Percentiles rank a stretch among this genome's conserved stretches.
Conservation (phyloP, 495 filamentous ascomycete genomes). For the Lindgomyces ingoldianus region DNA sequence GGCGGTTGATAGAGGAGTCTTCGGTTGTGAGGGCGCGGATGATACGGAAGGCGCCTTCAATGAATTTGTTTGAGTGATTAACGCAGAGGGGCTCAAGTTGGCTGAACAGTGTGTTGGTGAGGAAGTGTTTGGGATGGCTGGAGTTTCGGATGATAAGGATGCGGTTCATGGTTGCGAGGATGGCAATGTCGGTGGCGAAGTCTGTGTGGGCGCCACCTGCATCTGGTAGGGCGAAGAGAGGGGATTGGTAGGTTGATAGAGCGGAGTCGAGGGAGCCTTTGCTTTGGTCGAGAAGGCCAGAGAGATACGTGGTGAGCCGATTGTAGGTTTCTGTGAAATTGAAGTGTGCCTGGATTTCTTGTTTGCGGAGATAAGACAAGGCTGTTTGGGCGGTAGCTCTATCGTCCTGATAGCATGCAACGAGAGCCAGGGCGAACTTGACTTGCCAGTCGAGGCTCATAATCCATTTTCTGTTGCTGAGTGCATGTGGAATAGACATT, state of each 20-base stretch:
- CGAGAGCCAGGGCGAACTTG: constrained; percentile 61
- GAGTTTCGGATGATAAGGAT: constrained; percentile 78
- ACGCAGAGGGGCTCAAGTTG: constrained; percentile 67
- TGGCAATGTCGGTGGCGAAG: constrained; percentile 68
- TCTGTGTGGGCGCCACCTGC: constrained; percentile 46
- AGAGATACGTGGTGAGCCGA: constrained; percentile 63
- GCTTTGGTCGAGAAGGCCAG: constrained; percentile 76
- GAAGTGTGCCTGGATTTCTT: constrained; percentile 42
- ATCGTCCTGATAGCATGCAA: constrained; percentile 62
- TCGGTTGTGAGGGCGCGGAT: constrained; percentile 61
- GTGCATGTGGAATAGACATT: constrained; percentile 52
- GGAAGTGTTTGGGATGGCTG: constrained; percentile 51
- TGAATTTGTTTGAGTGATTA: constrained; percentile 67
- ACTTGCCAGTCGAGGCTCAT: constrained; percentile 57
- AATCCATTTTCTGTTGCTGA: constrained; percentile 53
- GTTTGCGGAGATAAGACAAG: constrained; percentile 48
- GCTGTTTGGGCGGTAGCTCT: constrained; percentile 58
- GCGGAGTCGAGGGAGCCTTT: constrained; percentile 69
- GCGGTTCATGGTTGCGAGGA: constrained; percentile 78
- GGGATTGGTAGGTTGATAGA: constrained; percentile 63
- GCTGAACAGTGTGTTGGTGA: constrained; percentile 57
- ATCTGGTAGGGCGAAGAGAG: constrained; percentile 54
- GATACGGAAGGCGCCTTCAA: constrained; percentile 77
- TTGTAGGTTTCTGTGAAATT: constrained; percentile 49
- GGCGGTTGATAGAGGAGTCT: constrained; percentile 59